Conservation (phyloP, 2,329 filamentous ascomycete genomes). For the Colletotrichum lindemuthianum region DNA sequence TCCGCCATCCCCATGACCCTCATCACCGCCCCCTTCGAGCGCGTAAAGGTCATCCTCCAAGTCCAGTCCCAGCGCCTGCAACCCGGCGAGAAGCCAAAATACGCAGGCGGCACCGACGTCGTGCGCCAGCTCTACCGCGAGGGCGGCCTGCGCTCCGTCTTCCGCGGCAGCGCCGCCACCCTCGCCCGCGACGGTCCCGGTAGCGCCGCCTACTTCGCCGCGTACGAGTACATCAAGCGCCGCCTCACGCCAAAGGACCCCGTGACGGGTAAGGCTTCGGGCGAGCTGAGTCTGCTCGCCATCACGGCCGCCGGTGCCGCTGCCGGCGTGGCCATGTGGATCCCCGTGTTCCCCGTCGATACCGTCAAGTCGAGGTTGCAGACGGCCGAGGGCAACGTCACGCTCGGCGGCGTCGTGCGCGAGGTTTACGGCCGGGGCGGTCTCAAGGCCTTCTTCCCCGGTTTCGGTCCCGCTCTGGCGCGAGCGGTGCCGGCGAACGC, state of each 20-base stretch:
- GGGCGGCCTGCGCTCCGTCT: conserved; percentile 90
- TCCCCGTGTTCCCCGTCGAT: conserved; percentile 96
- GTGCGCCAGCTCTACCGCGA: conserved; percentile 93
- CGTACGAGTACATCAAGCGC: conserved; percentile 96
- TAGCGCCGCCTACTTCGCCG: conserved; percentile 93
- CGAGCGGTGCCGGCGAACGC: conserved; percentile 96
- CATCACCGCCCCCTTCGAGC: conserved; percentile 99
- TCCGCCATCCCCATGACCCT: conserved; percentile 96
- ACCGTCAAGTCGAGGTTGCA: conserved; percentile 96
- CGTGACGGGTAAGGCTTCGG: conserved; percentile 74
- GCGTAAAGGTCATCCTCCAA: conserved; percentile 97
- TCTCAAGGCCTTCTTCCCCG: conserved; percentile 94
- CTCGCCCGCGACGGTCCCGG: conserved; percentile 94
- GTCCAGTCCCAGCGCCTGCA: conserved; percentile 94
- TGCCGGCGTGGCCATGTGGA: conserved; percentile 98
- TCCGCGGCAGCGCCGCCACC: conserved; percentile 90
- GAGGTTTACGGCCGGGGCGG: conserved; percentile 88
- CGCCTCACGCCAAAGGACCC: conserved; percentile 84
- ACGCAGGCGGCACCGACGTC: conserved; percentile 87
- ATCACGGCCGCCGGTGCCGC: conserved; percentile 88
- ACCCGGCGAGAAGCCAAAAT: conserved; percentile 92
- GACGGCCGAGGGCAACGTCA: conserved; percentile 86
- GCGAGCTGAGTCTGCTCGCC: conserved; percentile 82
- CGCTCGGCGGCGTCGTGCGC: conserved; percentile 80
- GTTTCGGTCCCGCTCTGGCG: conserved; percentile 90